Base-by-base conservation (phyloP, 129 eudicot species). In the sunflower (Helianthus annuus) region DNA sequence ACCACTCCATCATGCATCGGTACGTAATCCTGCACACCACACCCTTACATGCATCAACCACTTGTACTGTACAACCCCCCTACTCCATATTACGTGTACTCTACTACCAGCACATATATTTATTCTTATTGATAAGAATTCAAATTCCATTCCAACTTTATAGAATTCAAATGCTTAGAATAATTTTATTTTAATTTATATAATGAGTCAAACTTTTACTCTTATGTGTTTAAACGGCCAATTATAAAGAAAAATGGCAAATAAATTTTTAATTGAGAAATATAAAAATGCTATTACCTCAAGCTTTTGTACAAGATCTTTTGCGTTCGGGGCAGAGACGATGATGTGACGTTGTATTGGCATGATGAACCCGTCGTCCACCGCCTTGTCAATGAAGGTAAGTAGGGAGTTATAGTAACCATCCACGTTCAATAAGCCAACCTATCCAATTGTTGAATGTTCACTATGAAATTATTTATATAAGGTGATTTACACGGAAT, bases 391-490 rank as follows among this genome's bases (percentile, higher is more conserved):
- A 32, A 86, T 80, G 83, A 86, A 86, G 32, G 82, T 74, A 22
- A 86, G 87, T 2, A 86, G 27, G 2, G 85, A 86, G 60, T 86
- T 77, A 48, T 86, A 83, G 71, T 83, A 86, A 1, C 91, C 91
- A 9, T 86, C 87, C 60, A 86, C 91, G 62, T 86, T 86, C n/a
- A 86, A 46, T 76, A 86, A 71, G 19, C 91, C 91, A 76, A 86
- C 91, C 91, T 86, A 69, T 51, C 17, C 4, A 52, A 15, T 12
- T 19, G 22, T 19, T 19, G 22, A 19, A 19, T 19, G 22, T 19
- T 19, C 22, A 19, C 22, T 19, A 19, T 19, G 22, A 19, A 3
- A 4, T 13, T 52, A 44, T 8, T 24, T 10, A 29, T 15, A 10
- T 3, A 1, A 54, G 19, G 7, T 16, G 60, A 54, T 7, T 8